Percentiles rank a stretch among this genome's conserved stretches.
Evolutionary conservation across 306 rosid species (phyloP).

Genomic region (Calophaca sinica): DNA sequence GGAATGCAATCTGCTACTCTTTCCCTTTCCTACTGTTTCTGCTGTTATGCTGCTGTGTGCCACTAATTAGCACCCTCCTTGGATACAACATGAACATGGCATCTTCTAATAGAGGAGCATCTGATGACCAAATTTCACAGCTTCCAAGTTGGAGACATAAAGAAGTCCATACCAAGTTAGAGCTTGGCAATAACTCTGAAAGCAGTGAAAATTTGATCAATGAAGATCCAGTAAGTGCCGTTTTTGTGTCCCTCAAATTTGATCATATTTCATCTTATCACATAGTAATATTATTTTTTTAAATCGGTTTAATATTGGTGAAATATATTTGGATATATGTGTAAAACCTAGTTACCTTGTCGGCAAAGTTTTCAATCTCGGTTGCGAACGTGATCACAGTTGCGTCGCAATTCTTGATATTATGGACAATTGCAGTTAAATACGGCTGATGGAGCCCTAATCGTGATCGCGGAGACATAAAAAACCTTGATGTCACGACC

Average conservation of each 20-base stretch:
- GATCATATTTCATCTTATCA: background rate
- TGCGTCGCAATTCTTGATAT: no score
- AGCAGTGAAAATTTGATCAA: slow-evolving; percentile 49
- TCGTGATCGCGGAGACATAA: no score
- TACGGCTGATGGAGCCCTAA: no score
- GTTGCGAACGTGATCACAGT: no score
- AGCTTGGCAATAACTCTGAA: slow-evolving; percentile 50
- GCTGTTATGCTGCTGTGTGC: slow-evolving; percentile 89
- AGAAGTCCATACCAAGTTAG: slow-evolving; percentile 51
- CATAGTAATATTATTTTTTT: no score
- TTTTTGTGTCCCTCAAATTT: background rate
- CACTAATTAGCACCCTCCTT: slow-evolving; percentile 70
- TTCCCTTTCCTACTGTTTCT: slow-evolving; percentile 94
- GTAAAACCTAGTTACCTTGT: no score
- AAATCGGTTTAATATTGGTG: background rate
- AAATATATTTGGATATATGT: background rate
- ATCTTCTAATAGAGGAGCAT: slow-evolving; percentile 74
- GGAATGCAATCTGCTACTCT: slow-evolving; percentile 96
- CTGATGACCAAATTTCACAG: slow-evolving; percentile 84
- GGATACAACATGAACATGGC: slow-evolving; percentile 96
- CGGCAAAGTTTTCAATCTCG: no score
- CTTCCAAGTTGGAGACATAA: slow-evolving; percentile 82
- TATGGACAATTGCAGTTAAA: no score
- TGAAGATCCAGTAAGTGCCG: slow-evolving; percentile 79
- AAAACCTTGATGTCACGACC: no score